Conservation (phyloP, 768 basidiomycete species). For the Kwoniella shandongensis region DNA sequence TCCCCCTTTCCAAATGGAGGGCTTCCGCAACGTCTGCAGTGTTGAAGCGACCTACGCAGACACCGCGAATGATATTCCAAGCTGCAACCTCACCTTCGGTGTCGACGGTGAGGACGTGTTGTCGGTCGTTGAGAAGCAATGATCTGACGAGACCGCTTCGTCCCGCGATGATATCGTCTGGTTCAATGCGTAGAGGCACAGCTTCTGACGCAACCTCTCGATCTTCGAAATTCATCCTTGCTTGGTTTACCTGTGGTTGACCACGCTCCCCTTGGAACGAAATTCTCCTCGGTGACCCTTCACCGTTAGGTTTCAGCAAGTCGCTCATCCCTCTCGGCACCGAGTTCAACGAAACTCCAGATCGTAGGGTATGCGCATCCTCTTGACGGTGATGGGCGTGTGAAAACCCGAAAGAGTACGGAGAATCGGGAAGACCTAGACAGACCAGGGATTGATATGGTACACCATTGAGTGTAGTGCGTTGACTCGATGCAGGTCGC, state of each 20-base stretch:
- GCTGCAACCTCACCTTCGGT: constrained; percentile 83
- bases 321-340: constrained; percentile 55
- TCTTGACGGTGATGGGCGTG: constrained; percentile 50
- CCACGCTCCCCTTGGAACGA: constrained; percentile 16
- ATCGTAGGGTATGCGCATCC: constrained; percentile 81
- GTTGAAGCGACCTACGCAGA: constrained; percentile 70
- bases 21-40: constrained; percentile 63
- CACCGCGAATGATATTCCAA: constrained; percentile 83
- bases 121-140: constrained; percentile 77
- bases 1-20: constrained; percentile 37
- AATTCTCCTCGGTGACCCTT: constrained; percentile 12
- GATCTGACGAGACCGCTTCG: constrained; percentile 75
- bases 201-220: constrained; percentile 81
- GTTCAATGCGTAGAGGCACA: constrained; percentile 58
- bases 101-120: constrained; percentile 87
- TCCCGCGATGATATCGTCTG: constrained; percentile 73
- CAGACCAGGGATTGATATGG: constrained; percentile 59
- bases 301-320: constrained; percentile 10
- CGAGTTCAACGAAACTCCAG: constrained; percentile 73
- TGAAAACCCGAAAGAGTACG: constrained; percentile 46
- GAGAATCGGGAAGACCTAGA: constrained; percentile 50
- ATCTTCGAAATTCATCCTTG: constrained; percentile 52
- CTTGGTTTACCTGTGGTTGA: constrained; percentile 22
- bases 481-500: constrained; percentile 1
- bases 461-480: constrained; percentile 58